These are phyloP conservation scores for Aspergillus sparsus DNA, from an alignment of 495 filamentous ascomycete species.

Conservation along the genomic window DNA sequence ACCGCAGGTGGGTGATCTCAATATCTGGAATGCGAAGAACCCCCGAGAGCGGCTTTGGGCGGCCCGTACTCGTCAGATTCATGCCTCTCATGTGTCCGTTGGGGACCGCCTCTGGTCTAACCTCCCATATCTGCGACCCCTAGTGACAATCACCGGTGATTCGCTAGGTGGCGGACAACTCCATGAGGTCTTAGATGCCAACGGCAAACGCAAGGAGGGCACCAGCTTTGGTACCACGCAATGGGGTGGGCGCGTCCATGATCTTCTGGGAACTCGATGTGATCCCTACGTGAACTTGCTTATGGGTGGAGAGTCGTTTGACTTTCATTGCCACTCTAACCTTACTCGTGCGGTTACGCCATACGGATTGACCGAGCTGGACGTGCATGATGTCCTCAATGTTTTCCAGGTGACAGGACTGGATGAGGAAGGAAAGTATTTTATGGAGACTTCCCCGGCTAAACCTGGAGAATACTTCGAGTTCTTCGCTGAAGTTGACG, in stretches of 20 bases:
- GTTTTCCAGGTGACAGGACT: conserved; percentile 80
- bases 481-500: conserved; percentile 74
- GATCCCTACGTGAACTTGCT: conserved; percentile 75
- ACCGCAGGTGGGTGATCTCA: conserved; percentile 79
- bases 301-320: conserved; percentile 67
- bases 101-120: conserved; percentile 75
- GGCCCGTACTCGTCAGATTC: conserved; percentile 71
- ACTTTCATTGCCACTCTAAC: conserved; percentile 83
- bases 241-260: conserved; percentile 62
- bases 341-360: conserved; percentile 69
- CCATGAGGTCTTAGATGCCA: conserved; percentile 43
- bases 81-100: conserved; percentile 68
- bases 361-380: conserved; percentile 66
- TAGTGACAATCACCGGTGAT: conserved; percentile 71
- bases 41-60: conserved; percentile 82
- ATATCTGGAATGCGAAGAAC: conserved; percentile 75
- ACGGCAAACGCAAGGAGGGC: conserved; percentile 39
- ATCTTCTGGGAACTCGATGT: conserved; percentile 75
- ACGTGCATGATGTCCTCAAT: conserved; percentile 81
- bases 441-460: conserved; percentile 75
- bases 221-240: conserved; percentile 42
- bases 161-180: conserved; percentile 60
- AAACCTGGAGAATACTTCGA: conserved; percentile 66
- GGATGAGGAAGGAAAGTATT: conserved; percentile 70
- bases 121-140: conserved; percentile 72